Evolutionary conservation across 179 eudicot species (phyloP).

Genomic region (Silene vulgaris): DNA sequence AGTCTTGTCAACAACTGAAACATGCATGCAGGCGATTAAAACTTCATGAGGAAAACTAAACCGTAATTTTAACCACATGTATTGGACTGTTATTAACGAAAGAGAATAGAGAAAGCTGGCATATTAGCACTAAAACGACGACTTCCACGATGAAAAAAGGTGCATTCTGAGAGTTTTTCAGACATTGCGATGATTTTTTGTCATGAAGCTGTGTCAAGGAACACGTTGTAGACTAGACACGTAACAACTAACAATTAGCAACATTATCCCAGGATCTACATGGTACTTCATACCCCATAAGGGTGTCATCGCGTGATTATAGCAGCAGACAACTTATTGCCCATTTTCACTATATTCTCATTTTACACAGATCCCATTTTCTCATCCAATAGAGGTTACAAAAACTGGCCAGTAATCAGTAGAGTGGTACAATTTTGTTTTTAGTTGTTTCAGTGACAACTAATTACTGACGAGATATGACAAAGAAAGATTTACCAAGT

Average conservation of each 20-base stretch:
- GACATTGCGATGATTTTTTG: too few species aligned
- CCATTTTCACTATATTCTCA: slow-evolving; percentile 8
- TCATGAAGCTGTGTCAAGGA: too few species aligned
- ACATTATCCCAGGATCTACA: too few species aligned
- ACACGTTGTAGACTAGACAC: too few species aligned
- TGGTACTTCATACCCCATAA: too few species aligned
- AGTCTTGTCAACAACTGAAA: slow-evolving; percentile 56
- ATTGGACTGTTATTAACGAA: too few species aligned
- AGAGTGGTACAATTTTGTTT: neutral
- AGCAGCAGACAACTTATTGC: neutral
- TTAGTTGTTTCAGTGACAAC: neutral
- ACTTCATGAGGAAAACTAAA: neutral
- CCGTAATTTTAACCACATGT: neutral
- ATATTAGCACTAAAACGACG: too few species aligned
- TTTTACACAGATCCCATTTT: neutral
- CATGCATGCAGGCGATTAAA: slow-evolving; percentile 16
- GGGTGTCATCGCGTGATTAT: neutral
- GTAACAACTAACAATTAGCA: too few species aligned
- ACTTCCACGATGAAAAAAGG: too few species aligned
- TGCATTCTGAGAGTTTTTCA: too few species aligned
- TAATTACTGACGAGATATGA: slow-evolving; percentile 7
- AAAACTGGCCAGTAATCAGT: neutral
- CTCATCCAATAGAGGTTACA: neutral
- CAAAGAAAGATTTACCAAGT: slow-evolving; percentile 48
- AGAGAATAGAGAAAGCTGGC: too few species aligned